Evolutionary conservation across 768 basidiomycete species (phyloP).

Genomic region (Boletus edulis): DNA sequence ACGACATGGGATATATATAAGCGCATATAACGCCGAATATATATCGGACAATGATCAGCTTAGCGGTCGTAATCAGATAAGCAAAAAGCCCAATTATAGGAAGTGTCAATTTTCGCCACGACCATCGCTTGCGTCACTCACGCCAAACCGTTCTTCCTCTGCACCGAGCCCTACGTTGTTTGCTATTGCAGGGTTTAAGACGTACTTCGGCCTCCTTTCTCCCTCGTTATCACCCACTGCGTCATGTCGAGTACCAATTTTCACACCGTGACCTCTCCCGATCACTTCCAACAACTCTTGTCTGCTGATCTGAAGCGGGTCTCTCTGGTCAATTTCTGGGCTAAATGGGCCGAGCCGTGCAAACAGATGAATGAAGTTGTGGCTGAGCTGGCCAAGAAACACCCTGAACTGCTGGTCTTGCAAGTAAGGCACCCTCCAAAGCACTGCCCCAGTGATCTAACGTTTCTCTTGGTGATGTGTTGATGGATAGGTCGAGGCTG

Average conservation of each 20-base stretch:
- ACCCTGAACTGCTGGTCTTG: constrained; percentile 67
- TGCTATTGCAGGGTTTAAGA: neutral
- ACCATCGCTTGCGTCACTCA: neutral
- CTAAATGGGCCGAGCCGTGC: constrained; percentile 91
- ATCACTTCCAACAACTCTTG: constrained; percentile 73
- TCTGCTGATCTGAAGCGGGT: constrained; percentile 74
- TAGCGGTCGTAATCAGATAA: neutral
- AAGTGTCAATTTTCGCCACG: neutral
- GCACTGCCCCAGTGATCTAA: constrained; percentile 1
- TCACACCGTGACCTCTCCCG: constrained; percentile 53
- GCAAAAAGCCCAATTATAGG: neutral
- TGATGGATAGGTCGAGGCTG: constrained; percentile 72
- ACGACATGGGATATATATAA: too few relatives aligned
- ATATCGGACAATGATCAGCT: too few relatives aligned
- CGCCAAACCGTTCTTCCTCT: neutral
- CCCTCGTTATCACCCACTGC: neutral
- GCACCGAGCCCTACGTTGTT: neutral
- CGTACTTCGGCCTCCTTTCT: neutral
- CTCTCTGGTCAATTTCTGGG: constrained; percentile 93
- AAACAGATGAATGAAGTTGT: constrained; percentile 83
- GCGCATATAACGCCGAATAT: too few relatives aligned
- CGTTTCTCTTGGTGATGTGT: neutral
- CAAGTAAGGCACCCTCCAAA: constrained; percentile 48
- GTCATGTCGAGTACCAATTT: constrained; percentile 37
- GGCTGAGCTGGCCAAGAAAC: constrained; percentile 67